phyloP scores from a whole-genome alignment of 1,284 basidiomycete genomes.

The Malassezia pachydermatis region DNA sequence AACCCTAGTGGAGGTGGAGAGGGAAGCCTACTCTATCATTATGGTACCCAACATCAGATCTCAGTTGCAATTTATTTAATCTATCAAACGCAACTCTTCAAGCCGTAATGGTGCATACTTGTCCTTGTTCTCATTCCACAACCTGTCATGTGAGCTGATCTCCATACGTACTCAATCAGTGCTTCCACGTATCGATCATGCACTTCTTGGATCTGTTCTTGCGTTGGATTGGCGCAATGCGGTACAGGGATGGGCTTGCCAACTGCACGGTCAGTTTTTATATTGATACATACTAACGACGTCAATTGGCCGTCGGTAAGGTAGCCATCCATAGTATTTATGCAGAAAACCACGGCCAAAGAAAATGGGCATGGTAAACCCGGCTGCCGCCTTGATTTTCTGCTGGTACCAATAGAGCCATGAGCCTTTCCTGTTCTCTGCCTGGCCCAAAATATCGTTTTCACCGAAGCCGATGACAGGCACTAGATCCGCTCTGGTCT shows the following conservation, averaged over 20 bases:
- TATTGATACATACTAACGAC: conserved; percentile 56
- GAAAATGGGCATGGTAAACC: conserved; percentile 91
- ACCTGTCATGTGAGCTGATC: conserved; percentile 14
- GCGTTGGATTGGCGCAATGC: conserved; percentile 65
- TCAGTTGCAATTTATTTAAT: neutral
- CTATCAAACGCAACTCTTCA: conserved; percentile 4
- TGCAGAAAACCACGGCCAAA: conserved; percentile 71
- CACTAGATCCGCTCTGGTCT: conserved; percentile 27
- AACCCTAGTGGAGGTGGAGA: neutral
- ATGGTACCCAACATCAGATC: neutral
- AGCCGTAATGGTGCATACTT: conserved; percentile 36
- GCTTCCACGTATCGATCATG: conserved; percentile 85
- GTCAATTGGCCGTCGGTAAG: conserved; percentile 85
- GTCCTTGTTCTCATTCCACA: conserved; percentile 47
- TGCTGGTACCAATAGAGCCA: conserved; percentile 57
- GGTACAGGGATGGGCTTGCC: conserved; percentile 75
- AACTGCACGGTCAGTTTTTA: conserved; percentile 46
- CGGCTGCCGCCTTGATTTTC: conserved; percentile 57
- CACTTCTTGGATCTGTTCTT: conserved; percentile 67
- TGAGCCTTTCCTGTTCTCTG: conserved; percentile 86
- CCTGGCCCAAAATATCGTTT: conserved; percentile 96
- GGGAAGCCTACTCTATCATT: neutral
- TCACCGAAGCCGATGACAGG: conserved; percentile 66
- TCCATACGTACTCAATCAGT: conserved; percentile 30
- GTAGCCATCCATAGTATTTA: conserved; percentile 61